These are phyloP conservation scores for Saccharomycopsis sp. DNA, from an alignment of 805 yeast genomes.

Conservation along the genomic window DNA sequence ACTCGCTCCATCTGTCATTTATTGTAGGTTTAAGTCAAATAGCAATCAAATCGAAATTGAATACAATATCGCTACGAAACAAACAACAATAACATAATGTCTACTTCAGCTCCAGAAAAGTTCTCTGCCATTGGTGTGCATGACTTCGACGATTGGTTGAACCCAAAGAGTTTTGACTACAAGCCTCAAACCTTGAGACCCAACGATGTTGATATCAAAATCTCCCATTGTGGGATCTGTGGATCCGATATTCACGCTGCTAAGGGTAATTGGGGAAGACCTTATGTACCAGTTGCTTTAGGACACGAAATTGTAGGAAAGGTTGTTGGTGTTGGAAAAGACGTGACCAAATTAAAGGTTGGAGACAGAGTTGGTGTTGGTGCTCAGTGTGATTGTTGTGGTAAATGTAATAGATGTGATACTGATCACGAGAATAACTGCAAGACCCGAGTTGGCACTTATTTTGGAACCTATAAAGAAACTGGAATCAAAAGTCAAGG, in stretches of 20 bases:
- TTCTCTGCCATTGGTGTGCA: slow-evolving; percentile 20
- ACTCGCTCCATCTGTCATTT: no score
- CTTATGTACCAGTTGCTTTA: slow-evolving; percentile 23
- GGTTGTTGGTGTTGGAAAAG: slow-evolving; percentile 30
- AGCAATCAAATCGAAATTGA: background rate
- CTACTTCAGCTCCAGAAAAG: slow-evolving; percentile 6
- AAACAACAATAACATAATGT: background rate
- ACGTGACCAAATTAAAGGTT: slow-evolving; percentile 32
- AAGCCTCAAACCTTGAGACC: slow-evolving; percentile 19
- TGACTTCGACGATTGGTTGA: slow-evolving; percentile 22
- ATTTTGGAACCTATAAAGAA: slow-evolving; percentile 29
- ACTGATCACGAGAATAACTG: slow-evolving; percentile 35
- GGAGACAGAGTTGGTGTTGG: slow-evolving; percentile 51
- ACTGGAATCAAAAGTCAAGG: slow-evolving; percentile 29
- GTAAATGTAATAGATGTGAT: slow-evolving; percentile 34
- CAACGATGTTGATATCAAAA: slow-evolving; percentile 45
- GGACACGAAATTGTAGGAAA: slow-evolving; percentile 29
- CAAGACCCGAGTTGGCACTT: slow-evolving; percentile 30
- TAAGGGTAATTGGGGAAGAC: slow-evolving; percentile 22
- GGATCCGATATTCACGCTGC: slow-evolving; percentile 42
- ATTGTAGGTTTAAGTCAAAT: background rate
- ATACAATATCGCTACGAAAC: background rate
- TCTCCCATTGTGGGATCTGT: slow-evolving; percentile 51
- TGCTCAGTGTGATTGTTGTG: slow-evolving; percentile 37
- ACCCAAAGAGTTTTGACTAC: slow-evolving; percentile 22